These are phyloP conservation scores for Wickerhamiella siamensis DNA, from an alignment of 805 yeast species.

Conservation along the genomic window DNA sequence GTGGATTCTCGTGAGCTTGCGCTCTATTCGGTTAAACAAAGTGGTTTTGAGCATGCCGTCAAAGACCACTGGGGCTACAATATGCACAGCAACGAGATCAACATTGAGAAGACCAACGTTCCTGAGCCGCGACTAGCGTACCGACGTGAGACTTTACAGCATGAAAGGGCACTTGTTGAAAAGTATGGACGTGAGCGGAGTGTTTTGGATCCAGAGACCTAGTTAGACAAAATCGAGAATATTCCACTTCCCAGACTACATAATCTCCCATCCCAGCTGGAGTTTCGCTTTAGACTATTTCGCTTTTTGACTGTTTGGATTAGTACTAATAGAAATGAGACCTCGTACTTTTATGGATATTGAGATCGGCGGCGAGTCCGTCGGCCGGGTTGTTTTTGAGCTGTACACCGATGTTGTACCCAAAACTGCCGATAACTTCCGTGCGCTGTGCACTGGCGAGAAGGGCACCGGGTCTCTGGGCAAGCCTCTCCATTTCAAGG, in stretches of 20 bases:
- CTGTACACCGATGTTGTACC: constrained; percentile 52
- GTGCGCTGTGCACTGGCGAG: constrained; percentile 81
- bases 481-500: constrained; percentile 58
- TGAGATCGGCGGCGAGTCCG: constrained; percentile 49
- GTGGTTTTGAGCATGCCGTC: constrained; percentile 81
- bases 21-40: constrained; percentile 76
- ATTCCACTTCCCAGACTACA: neutral
- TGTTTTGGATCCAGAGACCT: neutral
- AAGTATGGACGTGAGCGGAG: constrained; percentile 18
- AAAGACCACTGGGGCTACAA: constrained; percentile 88
- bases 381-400: constrained; percentile 71
- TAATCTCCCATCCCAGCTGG: neutral
- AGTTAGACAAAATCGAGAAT: neutral
- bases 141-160: constrained; percentile 71
- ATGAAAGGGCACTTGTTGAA: constrained; percentile 36
- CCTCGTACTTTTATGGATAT: constrained; percentile 38
- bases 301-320: no score
- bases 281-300: neutral
- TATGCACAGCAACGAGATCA: constrained; percentile 43
- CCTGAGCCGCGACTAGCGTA: constrained; percentile 78
- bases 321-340: neutral
- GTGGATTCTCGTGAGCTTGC: constrained; percentile 98
- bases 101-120: constrained; percentile 86
- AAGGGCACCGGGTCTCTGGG: constrained; percentile 52
- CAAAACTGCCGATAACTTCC: constrained; percentile 78